These are phyloP conservation scores for Danielia reshetovae DNA, from an alignment of 805 yeast species.

Conservation along the genomic window DNA sequence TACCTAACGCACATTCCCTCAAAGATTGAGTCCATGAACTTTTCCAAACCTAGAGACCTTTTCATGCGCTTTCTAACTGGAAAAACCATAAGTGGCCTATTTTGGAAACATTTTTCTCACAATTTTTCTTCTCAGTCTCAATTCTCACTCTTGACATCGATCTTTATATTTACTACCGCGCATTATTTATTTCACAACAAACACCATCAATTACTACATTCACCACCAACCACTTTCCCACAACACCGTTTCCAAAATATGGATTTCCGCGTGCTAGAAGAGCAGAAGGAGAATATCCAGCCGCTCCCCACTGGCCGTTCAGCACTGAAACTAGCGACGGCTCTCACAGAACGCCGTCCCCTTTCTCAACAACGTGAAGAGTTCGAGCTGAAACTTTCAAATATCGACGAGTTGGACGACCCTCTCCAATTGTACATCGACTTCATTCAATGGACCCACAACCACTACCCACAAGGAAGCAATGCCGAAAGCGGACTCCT, in stretches of 20 bases:
- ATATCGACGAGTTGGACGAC: slow-evolving; percentile 64
- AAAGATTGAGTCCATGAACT: too few relatives aligned
- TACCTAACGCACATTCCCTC: too few relatives aligned
- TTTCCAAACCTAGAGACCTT: too few relatives aligned
- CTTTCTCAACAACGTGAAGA: slow-evolving; percentile 31
- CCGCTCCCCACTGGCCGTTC: slow-evolving; percentile 69
- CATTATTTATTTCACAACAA: too few relatives aligned
- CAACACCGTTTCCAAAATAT: slow-evolving; percentile 5
- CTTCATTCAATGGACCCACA: slow-evolving; percentile 70
- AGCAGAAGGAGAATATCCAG: slow-evolving; percentile 71
- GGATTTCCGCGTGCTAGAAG: slow-evolving; percentile 25
- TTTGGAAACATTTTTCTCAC: too few relatives aligned
- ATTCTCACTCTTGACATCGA: too few relatives aligned
- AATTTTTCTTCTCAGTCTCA: too few relatives aligned
- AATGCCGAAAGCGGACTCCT: slow-evolving; percentile 64
- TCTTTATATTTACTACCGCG: too few relatives aligned
- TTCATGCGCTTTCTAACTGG: too few relatives aligned
- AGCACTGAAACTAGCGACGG: slow-evolving; percentile 49
- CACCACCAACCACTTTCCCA: too few relatives aligned
- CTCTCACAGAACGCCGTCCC: slow-evolving; percentile 24
- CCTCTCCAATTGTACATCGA: slow-evolving; percentile 75
- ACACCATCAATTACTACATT: too few relatives aligned
- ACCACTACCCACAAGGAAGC: slow-evolving; percentile 58
- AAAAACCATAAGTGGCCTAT: too few relatives aligned
- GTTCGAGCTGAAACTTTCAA: slow-evolving; percentile 17